Evolutionary conservation across 805 yeast species (phyloP).

Genomic region (Wickerhamomyces chambardii): DNA sequence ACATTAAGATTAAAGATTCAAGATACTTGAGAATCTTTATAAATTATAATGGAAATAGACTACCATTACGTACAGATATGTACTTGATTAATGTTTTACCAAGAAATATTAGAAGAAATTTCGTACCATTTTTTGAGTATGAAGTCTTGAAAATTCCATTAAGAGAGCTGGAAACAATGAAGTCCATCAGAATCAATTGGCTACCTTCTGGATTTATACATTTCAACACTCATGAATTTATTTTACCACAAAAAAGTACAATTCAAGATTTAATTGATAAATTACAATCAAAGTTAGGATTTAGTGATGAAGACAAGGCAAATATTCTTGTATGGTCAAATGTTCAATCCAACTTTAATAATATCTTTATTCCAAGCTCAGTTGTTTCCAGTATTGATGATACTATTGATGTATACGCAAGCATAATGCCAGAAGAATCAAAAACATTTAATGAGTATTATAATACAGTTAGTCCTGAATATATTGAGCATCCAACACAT

Average conservation of each 20-base stretch:
- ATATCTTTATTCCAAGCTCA: slow-evolving; percentile 23
- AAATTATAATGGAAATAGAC: slow-evolving; percentile 47
- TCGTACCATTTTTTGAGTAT: slow-evolving; percentile 49
- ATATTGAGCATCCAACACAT: no score
- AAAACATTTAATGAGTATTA: slow-evolving; percentile 16
- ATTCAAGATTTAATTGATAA: slow-evolving; percentile 46
- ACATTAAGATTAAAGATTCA: slow-evolving; percentile 41
- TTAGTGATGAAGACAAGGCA: slow-evolving; percentile 36
- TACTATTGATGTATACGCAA: slow-evolving; percentile 32
- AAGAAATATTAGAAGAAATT: slow-evolving; percentile 19
- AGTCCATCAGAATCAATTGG: slow-evolving; percentile 60
- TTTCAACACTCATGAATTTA: slow-evolving; percentile 58
- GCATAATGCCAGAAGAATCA: slow-evolving; percentile 33
- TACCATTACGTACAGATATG: slow-evolving; percentile 31
- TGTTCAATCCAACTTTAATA: slow-evolving; percentile 24
- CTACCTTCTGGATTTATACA: slow-evolving; percentile 63
- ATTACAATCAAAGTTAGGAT: slow-evolving; percentile 43
- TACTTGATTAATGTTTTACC: slow-evolving; percentile 24
- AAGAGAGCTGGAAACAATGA: slow-evolving; percentile 70
- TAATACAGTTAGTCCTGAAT: slow-evolving; percentile 14
- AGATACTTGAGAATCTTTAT: slow-evolving; percentile 58
- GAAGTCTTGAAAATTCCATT: slow-evolving; percentile 72
- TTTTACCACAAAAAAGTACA: slow-evolving; percentile 55
- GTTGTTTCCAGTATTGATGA: slow-evolving; percentile 30
- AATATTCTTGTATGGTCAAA: slow-evolving; percentile 50